phyloP scores from a whole-genome alignment of 768 basidiomycete species.

The Agaricus sinodeliciosus region DNA sequence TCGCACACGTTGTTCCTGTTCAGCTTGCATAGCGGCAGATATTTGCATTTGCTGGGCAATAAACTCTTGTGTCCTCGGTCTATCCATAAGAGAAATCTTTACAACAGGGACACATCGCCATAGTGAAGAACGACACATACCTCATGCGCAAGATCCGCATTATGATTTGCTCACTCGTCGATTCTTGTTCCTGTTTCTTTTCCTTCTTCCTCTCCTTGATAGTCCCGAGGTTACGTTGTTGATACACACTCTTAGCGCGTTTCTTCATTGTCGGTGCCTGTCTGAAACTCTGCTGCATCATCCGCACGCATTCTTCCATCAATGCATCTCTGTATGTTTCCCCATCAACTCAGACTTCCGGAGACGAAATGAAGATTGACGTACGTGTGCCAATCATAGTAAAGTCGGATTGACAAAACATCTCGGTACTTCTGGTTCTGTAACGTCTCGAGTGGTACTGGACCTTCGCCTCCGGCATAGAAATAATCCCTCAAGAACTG shows the following conservation, averaged over 20 bases:
- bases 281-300: constrained; percentile 86
- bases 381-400: constrained; percentile 94
- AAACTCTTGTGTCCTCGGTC: constrained; percentile 78
- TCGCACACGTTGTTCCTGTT: constrained; percentile 69
- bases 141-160: constrained; percentile 94
- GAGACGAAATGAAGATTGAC: constrained; percentile 17
- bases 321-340: constrained; percentile 52
- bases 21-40: constrained; percentile 73
- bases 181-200: constrained; percentile 77
- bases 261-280: constrained; percentile 73
- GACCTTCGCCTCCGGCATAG: constrained; percentile 89
- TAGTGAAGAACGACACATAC: constrained; percentile 28
- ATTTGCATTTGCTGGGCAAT: constrained; percentile 84
- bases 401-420: constrained; percentile 81
- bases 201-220: constrained; percentile 92
- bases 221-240: constrained; percentile 92
- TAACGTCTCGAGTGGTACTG: constrained; percentile 75
- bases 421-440: constrained; percentile 96
- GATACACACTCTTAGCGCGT: constrained; percentile 87
- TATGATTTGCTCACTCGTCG: constrained; percentile 82
- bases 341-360: constrained; percentile 8
- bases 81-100: constrained; percentile 19
- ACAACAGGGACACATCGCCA: constrained; percentile 4
- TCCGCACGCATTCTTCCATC: constrained; percentile 93
- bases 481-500: constrained; percentile 95